Conservation (phyloP, 345 rosid species). For the Draba incana region DNA sequence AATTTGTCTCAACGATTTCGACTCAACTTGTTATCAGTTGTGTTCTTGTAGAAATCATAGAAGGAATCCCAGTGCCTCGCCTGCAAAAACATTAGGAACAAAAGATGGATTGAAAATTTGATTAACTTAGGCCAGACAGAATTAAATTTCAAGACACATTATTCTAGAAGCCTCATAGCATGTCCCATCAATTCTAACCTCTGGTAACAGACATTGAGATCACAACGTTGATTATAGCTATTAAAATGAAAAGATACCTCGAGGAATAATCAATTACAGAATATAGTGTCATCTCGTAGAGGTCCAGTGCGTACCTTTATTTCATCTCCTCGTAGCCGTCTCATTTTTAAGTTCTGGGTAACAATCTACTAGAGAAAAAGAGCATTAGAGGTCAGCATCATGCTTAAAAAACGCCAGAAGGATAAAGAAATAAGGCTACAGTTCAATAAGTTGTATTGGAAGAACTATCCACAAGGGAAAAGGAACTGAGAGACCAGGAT, state of each 20-base stretch:
- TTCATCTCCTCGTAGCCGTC: constrained; percentile 82
- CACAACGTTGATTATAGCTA: constrained; percentile 3
- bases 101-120: background rate
- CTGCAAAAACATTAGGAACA: constrained; percentile 50
- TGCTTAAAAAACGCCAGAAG: background rate
- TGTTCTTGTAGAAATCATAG: constrained; percentile 84
- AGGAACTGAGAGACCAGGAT: background rate
- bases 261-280: constrained; percentile 9
- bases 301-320: constrained; percentile 62
- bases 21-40: constrained; percentile 89
- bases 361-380: constrained; percentile 61
- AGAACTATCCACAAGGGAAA: background rate
- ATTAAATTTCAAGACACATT: background rate
- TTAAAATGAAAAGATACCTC: background rate
- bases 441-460: background rate
- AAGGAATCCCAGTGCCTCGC: constrained; percentile 95
- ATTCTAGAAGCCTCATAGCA: background rate
- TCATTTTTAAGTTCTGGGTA: constrained; percentile 82
- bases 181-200: constrained; percentile 7
- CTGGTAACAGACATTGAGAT: background rate
- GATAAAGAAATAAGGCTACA: background rate
- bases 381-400: constrained; percentile 38
- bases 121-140: background rate
- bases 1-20: constrained; percentile 12
- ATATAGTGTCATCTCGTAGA: background rate